phyloP scores from a whole-genome alignment of 1,284 basidiomycete species.

The Pascua sp. region DNA sequence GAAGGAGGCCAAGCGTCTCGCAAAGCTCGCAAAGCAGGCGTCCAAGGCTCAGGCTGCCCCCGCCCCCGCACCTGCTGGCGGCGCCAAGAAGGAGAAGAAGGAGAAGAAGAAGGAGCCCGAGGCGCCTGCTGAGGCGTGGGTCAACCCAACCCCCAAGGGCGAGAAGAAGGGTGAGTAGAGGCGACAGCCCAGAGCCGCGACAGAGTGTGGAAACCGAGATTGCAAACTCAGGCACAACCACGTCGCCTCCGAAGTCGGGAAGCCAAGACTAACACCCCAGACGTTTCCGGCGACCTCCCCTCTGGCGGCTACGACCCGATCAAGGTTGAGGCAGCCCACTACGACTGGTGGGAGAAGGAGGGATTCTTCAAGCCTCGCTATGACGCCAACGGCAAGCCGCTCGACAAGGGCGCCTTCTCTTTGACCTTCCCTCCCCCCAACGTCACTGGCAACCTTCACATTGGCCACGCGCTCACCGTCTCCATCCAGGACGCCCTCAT shows the following conservation, averaged over 20 bases:
- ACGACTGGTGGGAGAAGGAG: conserved; percentile 93
- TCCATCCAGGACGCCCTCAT: conserved; percentile 87
- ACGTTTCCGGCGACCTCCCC: conserved; percentile 67
- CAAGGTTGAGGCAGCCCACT: conserved; percentile 94
- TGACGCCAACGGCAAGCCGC: conserved; percentile 56
- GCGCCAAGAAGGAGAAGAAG: conserved; percentile 71
- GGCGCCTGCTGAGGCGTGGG: conserved; percentile 61
- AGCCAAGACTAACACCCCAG: conserved; percentile 55
- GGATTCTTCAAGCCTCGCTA: conserved; percentile 85
- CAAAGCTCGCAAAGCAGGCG: conserved; percentile 61
- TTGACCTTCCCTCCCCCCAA: conserved; percentile 96
- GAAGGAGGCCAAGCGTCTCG: conserved; percentile 67
- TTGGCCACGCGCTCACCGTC: conserved; percentile 90
- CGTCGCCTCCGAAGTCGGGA: too few species aligned
- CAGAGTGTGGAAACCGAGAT: not conserved
- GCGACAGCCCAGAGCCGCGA: too few species aligned
- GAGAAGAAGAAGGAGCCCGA: conserved; percentile 63
- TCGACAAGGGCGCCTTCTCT: conserved; percentile 70
- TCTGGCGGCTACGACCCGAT: conserved; percentile 94
- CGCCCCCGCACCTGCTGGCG: conserved; percentile 41
- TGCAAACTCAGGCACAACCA: not conserved
- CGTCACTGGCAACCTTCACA: conserved; percentile 94
- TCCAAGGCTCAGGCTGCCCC: conserved; percentile 55
- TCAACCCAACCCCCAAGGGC: conserved; percentile 80
- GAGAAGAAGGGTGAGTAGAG: conserved; percentile 74